A percentile compares a stretch with the other conserved stretches of the same genome.
phyloP scores from a whole-genome alignment of 371 early-diverging fungal genomes.

The Mucor velutinosus region DNA sequence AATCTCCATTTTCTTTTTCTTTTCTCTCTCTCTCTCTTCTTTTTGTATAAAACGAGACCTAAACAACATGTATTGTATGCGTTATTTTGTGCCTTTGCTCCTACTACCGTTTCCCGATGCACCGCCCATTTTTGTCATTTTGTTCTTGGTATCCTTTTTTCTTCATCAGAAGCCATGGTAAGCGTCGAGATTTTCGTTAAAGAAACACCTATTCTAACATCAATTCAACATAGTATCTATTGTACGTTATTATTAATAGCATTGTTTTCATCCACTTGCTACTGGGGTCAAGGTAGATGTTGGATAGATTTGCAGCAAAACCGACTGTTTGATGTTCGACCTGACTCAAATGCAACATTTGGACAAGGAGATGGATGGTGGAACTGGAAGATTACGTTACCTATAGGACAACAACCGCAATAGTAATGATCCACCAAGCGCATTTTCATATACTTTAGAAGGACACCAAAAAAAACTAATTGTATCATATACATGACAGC shows the following conservation, averaged over 20 bases:
- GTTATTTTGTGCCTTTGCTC: slow-evolving; percentile 66
- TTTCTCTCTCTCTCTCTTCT: neutral
- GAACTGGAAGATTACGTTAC: slow-evolving; percentile 53
- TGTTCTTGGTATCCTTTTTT: slow-evolving; percentile 65
- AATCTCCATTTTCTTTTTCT: neutral
- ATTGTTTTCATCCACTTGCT: slow-evolving; percentile 65
- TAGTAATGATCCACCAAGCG: neutral
- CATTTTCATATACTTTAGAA: neutral
- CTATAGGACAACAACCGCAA: slow-evolving; percentile 28
- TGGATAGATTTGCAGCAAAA: slow-evolving; percentile 62
- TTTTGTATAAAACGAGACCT: neutral
- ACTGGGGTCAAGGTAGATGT: slow-evolving; percentile 73
- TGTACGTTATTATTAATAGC: slow-evolving; percentile 65
- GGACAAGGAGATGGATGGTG: slow-evolving; percentile 55
- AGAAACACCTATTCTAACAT: neutral
- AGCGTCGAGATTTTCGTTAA: neutral
- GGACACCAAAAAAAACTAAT: neutral
- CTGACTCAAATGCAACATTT: slow-evolving; percentile 49
- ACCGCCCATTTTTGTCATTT: slow-evolving; percentile 65
- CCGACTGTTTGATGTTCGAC: slow-evolving; percentile 43
- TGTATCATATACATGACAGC: neutral
- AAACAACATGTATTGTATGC: slow-evolving; percentile 61
- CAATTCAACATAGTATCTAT: slow-evolving; percentile 47
- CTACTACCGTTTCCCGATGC: slow-evolving; percentile 70
- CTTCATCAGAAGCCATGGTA: slow-evolving; percentile 72